Conservation (phyloP, 2,329 filamentous ascomycete genomes). For the Lecanicillium sp. region DNA sequence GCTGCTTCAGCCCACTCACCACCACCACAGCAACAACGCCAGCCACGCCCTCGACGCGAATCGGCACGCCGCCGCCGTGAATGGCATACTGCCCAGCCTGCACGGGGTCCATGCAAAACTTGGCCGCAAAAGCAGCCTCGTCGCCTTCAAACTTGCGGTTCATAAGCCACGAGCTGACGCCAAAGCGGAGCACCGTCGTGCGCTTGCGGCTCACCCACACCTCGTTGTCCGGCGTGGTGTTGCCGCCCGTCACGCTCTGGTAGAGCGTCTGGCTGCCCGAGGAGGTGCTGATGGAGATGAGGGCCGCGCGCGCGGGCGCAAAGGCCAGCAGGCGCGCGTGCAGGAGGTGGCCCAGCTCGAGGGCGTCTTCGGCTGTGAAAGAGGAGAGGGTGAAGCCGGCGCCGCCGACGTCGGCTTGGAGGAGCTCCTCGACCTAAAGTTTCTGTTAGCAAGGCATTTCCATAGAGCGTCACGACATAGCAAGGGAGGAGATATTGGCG, state of each 20-base stretch:
- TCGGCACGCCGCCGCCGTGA: constrained; percentile 69
- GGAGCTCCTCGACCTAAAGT: constrained; percentile 19
- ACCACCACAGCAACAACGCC: constrained; percentile 69
- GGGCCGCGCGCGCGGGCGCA: constrained; percentile 32
- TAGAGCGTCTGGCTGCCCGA: constrained; percentile 57
- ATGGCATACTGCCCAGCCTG: constrained; percentile 60
- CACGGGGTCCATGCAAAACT: constrained; percentile 53
- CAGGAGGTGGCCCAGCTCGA: constrained; percentile 56
- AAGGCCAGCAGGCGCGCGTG: constrained; percentile 53
- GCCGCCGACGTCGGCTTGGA: constrained; percentile 24
- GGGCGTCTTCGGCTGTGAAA: constrained; percentile 59
- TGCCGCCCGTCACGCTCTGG: constrained; percentile 59
- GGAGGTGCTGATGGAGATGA: constrained; percentile 59
- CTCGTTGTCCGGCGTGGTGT: constrained; percentile 65
- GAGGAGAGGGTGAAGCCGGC: constrained; percentile 37
- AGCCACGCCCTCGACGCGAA: constrained; percentile 66
- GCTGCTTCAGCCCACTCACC: constrained; percentile 67
- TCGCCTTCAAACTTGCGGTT: constrained; percentile 58
- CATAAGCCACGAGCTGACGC: constrained; percentile 63
- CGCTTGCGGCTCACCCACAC: constrained; percentile 64
- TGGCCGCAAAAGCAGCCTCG: constrained; percentile 55
- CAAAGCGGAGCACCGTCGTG: constrained; percentile 64
- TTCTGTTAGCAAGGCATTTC: neutral
- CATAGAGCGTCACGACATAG: too few relatives aligned
- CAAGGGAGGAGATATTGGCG: too few relatives aligned